Evolutionary conservation across 305 asterid species (phyloP).

Genomic region (Euphrasia arctica): DNA sequence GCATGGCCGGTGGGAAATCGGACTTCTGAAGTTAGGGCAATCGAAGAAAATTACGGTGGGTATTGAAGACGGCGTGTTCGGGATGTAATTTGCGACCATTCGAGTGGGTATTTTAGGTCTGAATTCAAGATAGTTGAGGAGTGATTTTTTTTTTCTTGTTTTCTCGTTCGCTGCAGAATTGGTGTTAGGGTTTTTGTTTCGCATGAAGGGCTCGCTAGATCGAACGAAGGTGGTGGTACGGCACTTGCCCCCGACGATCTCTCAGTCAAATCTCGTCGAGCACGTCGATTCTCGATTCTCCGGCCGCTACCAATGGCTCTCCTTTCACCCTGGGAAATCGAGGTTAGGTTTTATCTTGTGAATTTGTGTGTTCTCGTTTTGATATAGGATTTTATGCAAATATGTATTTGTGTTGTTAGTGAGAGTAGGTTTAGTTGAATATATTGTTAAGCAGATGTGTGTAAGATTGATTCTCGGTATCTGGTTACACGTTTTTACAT

Average conservation of each 20-base stretch:
- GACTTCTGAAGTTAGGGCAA: conserved; percentile 40
- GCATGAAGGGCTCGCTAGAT: conserved; percentile 78
- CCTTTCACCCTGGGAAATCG: conserved; percentile 57
- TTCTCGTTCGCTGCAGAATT: conserved; percentile 1
- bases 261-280: conserved; percentile 64
- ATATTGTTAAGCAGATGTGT: neutral
- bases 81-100: conserved; percentile 38
- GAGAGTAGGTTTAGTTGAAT: conserved; percentile 1
- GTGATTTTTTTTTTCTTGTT: conserved; percentile 4
- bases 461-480: neutral
- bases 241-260: conserved; percentile 81
- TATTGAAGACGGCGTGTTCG: conserved; percentile 15
- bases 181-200: conserved; percentile 46
- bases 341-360: conserved; percentile 45
- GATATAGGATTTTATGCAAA: conserved; percentile 2
- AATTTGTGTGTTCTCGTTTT: neutral
- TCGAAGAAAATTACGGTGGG: neutral
- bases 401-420: neutral
- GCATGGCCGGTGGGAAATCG: conserved; percentile 38
- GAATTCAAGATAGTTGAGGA: conserved; percentile 21
- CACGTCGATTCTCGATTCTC: conserved; percentile 64
- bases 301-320: conserved; percentile 62
- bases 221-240: conserved; percentile 86
- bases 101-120: conserved; percentile 19
- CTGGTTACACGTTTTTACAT: neutral